Conservation (phyloP, 352 stramenopile species). For the Phytophthora sp. region DNA sequence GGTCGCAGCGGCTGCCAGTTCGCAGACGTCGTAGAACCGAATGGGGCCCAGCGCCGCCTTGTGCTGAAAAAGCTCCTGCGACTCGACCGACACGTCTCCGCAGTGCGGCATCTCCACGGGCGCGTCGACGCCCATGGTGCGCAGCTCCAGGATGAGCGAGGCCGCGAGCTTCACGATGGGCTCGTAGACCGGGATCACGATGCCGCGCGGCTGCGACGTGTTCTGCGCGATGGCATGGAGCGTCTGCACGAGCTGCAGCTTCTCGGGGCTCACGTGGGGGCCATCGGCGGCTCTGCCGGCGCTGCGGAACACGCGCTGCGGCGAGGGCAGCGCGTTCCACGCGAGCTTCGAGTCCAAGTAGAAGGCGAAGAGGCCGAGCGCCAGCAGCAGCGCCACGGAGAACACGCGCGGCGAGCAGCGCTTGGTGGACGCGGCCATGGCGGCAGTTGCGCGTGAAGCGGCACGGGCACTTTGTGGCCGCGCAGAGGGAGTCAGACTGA, state of each 20-base stretch:
- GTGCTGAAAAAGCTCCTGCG: constrained; percentile 6
- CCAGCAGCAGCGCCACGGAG: constrained; percentile 7
- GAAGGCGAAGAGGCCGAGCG: constrained; percentile 10
- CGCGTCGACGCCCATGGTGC: constrained; percentile 22
- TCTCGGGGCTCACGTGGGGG: background rate
- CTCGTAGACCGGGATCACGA: constrained; percentile 43
- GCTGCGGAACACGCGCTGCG: constrained; percentile 13
- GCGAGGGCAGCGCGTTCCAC: constrained; percentile 9
- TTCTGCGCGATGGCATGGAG: constrained; percentile 19
- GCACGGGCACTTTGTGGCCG: background rate
- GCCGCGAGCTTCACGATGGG: constrained; percentile 28
- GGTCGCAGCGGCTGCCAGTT: constrained; percentile 6
- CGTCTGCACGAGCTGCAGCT: constrained; percentile 19
- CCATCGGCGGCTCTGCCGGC: background rate
- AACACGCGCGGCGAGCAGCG: constrained; percentile 11
- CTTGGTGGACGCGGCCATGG: constrained; percentile 2
- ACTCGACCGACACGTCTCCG: constrained; percentile 26
- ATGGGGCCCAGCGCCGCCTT: constrained; percentile 16
- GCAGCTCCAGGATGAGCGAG: constrained; percentile 39
- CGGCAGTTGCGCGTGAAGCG: background rate
- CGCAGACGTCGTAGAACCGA: constrained; percentile 37
- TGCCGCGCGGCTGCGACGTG: constrained; percentile 12
- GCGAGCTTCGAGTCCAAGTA: constrained; percentile 18
- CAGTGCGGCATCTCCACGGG: constrained; percentile 48
- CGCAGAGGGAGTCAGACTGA: background rate